Evolutionary conservation across 2,329 filamentous ascomycete species (phyloP).

Genomic region (Leptosphaerulina australis): DNA sequence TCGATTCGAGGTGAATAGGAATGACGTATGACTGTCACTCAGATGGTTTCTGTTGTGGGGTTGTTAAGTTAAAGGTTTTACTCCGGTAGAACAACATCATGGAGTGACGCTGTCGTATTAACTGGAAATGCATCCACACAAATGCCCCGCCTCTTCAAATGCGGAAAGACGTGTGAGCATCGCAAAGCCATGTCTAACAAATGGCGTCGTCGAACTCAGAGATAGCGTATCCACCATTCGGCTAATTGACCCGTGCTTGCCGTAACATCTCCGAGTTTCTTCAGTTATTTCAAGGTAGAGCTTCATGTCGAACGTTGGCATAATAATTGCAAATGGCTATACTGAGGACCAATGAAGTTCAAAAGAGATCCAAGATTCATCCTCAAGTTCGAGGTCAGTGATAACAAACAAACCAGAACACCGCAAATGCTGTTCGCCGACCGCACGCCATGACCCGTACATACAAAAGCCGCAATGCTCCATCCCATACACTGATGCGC

Average conservation of each 20-base stretch:
- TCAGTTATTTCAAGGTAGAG: neutral
- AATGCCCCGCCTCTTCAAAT: slow-evolving; percentile 9
- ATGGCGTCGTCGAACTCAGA: slow-evolving; percentile 5
- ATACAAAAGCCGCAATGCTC: slow-evolving; percentile 5
- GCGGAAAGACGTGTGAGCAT: slow-evolving; percentile 13
- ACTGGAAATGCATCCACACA: too few species aligned
- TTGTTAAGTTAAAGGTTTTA: neutral
- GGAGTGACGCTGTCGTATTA: neutral
- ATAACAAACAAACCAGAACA: neutral
- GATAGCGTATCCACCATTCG: slow-evolving; percentile 15
- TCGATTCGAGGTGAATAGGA: neutral
- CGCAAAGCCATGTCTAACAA: slow-evolving; percentile 12
- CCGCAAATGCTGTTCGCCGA: slow-evolving; percentile 14
- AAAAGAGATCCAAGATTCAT: neutral
- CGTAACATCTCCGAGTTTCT: slow-evolving; percentile 6
- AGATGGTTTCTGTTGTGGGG: neutral
- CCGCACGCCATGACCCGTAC: slow-evolving; percentile 11
- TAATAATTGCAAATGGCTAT: neutral
- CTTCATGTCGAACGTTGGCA: neutral
- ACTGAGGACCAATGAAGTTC: neutral
- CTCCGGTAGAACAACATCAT: neutral
- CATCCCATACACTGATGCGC: neutral
- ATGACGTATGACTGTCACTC: neutral
- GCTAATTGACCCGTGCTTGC: slow-evolving; percentile 14
- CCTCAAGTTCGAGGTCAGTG: neutral